Evolutionary conservation across 1,139 yeast genomes (phyloP).

Genomic region (Yamadazyma kanchanaburiensis): DNA sequence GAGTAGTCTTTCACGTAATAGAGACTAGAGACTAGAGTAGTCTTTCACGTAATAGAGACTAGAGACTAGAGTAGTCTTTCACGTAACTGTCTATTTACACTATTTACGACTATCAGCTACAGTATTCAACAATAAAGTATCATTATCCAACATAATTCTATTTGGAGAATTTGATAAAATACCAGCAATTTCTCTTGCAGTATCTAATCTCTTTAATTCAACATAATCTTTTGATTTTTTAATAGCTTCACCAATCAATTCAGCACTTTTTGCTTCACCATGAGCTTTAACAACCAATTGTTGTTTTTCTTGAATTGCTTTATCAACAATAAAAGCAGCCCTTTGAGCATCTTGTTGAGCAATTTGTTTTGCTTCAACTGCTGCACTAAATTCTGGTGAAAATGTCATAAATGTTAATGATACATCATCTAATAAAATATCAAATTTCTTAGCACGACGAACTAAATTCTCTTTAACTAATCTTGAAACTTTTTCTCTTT

Average conservation of each 20-base stretch:
- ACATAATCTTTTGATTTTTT: constrained; percentile 94
- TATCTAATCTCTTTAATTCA: constrained; percentile 92
- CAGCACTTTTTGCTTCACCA: constrained; percentile 99
- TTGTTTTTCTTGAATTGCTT: constrained; percentile 96
- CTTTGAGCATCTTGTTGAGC: constrained; percentile 99
- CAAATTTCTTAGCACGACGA: constrained; percentile 89
- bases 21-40: no score
- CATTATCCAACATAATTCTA: constrained; percentile 86
- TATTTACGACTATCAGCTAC: constrained; percentile 60
- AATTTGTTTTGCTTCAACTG: constrained; percentile 98
- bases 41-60: no score
- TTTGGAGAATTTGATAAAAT: constrained; percentile 86
- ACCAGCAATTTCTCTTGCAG: constrained; percentile 92
- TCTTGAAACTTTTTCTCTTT: constrained; percentile 92
- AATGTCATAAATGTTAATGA: constrained; percentile 95
- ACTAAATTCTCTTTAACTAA: constrained; percentile 87
- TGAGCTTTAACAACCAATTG: constrained; percentile 94
- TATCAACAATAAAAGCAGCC: constrained; percentile 95
- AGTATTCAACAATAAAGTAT: constrained; percentile 86
- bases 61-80: no score
- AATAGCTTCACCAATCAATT: constrained; percentile 97
- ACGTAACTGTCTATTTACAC: no score
- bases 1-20: neutral
- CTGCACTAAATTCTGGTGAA: constrained; percentile 95
- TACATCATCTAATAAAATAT: constrained; percentile 87